phyloP scores from a whole-genome alignment of 179 eudicot genomes.

The Amaranthus tricolor region DNA sequence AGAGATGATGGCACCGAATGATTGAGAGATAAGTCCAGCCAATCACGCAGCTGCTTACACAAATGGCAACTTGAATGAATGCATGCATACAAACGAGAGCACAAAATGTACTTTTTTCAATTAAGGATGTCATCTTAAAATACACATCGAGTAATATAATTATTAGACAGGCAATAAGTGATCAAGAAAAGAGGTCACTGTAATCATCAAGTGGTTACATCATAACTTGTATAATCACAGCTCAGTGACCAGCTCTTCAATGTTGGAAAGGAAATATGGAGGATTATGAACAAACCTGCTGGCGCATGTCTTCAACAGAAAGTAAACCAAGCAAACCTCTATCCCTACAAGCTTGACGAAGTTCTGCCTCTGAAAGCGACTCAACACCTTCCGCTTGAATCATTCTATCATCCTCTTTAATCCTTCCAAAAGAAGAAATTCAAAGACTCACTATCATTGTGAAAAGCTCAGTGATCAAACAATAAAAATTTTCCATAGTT shows the following conservation, averaged over 20 bases:
- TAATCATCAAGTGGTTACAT: not conserved
- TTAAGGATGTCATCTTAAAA: too few species aligned
- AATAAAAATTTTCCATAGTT: not conserved
- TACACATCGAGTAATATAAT: too few species aligned
- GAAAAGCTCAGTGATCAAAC: not conserved
- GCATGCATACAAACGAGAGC: not conserved
- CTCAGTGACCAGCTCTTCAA: conserved; percentile 2
- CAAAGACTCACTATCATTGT: conserved; percentile 9
- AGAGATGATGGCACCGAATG: conserved; percentile 84
- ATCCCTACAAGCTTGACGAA: conserved; percentile 82
- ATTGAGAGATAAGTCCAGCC: conserved; percentile 78
- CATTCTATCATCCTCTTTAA: conserved; percentile 76
- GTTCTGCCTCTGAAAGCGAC: conserved; percentile 83
- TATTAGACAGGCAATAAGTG: not conserved
- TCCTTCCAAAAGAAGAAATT: conserved; percentile 35
- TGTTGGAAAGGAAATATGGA: not conserved
- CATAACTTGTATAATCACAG: conserved; percentile 3
- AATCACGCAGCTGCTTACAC: conserved; percentile 60
- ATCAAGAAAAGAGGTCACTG: not conserved
- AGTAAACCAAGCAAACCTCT: conserved; percentile 73
- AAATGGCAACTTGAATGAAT: conserved; percentile 8
- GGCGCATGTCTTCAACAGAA: conserved; percentile 85
- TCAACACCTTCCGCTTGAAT: conserved; percentile 82
- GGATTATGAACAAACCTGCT: conserved; percentile 47
- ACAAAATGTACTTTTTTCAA: too few species aligned